Base-by-base conservation (phyloP, 108 stramenopile species). In the Skeletonema menzelii region DNA sequence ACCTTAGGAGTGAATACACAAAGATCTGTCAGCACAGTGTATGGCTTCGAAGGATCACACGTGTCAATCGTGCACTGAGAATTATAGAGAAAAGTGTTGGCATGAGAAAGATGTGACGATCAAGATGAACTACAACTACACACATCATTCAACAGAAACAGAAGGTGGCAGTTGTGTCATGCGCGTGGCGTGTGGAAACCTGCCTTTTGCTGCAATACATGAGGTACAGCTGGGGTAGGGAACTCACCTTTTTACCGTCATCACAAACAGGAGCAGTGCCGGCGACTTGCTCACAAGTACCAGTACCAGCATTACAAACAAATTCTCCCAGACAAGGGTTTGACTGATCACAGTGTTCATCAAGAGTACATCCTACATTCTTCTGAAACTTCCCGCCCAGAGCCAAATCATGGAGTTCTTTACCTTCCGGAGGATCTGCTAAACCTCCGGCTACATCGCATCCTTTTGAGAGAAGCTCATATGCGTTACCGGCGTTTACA, bases 401-500 rank as follows among this genome's bases (percentile, higher is more conserved):
- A 0, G 56, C 56, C 11, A 28, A 26, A 27, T 57, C 14, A 28
- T 3, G 0, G 19, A 27, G 56, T 57, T 57, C 27, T 57, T 20
- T 1, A 57, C 11, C 27, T 12, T 13, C 56, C 19, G 26, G 56
- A 27, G 27, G 56, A 1, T 26, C 17, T 0, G 56, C 13, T 57
- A 7, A 17, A 13, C 65, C 65, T 19, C 56, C 65, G 14, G 65
- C 65, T 12, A 46, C 22, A 8, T 27, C 46, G 12, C 65, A 47
- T 27, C 56, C 56, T 46, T 56, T 17, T n/a, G 8, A 19, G 53
- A 67, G 49, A 17, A 57, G 53, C 8, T 67, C 55, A 27, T 57
- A 67, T 3, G 65, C 65, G 8, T 1, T 2, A 3, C 53, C 53
- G 10, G 65, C 65, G 8, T 67, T 56, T 1, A 67, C 65, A 22